Evolutionary conservation across 495 filamentous ascomycete genomes (phyloP).

Genomic region (Tuber umbilicatum): DNA sequence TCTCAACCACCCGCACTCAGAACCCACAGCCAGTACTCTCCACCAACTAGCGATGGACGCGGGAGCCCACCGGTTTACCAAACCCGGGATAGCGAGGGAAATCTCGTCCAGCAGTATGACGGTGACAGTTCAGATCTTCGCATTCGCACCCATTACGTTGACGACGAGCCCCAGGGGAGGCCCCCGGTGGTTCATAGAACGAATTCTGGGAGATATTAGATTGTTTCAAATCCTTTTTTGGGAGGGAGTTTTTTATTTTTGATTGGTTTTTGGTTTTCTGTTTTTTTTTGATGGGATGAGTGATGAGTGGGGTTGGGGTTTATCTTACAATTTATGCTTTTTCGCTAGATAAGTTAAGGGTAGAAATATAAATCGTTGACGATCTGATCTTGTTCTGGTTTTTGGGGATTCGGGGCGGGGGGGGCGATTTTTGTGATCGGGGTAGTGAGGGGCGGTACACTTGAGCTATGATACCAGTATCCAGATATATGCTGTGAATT

Average conservation of each 20-base stretch:
- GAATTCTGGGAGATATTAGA: not conserved
- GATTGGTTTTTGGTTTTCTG: not conserved
- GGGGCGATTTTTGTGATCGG: not conserved
- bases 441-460: not conserved
- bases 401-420: not conserved
- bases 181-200: not conserved
- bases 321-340: not conserved
- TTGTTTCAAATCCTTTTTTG: not conserved
- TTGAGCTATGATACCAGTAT: no score
- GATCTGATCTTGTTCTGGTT: not conserved
- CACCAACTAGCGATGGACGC: not conserved
- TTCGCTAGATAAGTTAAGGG: not conserved
- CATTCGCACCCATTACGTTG: not conserved
- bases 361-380: slow-evolving; percentile 2
- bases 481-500: not conserved
- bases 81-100: not conserved
- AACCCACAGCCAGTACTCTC: not conserved
- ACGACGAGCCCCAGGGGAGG: not conserved
- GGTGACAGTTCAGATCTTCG: not conserved
- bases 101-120: not conserved
- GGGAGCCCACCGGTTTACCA: not conserved
- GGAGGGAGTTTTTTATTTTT: slow-evolving; percentile 1
- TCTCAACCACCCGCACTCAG: not conserved
- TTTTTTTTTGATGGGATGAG: not conserved
- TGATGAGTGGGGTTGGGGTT: not conserved